phyloP scores from a whole-genome alignment of 1,139 yeast genomes.

The Suhomyces choctaworum region DNA sequence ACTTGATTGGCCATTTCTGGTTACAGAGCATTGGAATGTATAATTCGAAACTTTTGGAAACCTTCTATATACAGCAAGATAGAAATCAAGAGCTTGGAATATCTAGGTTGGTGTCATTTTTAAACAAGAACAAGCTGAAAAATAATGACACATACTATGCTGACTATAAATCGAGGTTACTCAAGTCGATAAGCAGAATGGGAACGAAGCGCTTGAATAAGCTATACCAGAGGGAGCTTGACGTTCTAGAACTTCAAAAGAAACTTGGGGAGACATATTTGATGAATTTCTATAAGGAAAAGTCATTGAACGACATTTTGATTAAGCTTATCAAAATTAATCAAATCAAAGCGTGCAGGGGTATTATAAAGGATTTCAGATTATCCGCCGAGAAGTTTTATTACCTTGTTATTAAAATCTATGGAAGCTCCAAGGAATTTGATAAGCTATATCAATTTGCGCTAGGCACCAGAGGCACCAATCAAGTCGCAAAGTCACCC shows the following conservation, averaged over 20 bases:
- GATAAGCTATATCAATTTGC: slow-evolving; percentile 57
- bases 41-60: slow-evolving; percentile 27
- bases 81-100: slow-evolving; percentile 27
- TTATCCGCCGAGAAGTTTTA: slow-evolving; percentile 65
- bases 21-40: slow-evolving; percentile 30
- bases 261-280: slow-evolving; percentile 56
- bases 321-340: slow-evolving; percentile 52
- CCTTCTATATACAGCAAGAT: slow-evolving; percentile 38
- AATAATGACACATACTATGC: slow-evolving; percentile 23
- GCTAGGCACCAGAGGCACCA: slow-evolving; percentile 21
- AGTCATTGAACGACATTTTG: slow-evolving; percentile 59
- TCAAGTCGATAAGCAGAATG: slow-evolving; percentile 25
- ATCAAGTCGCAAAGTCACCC: slow-evolving; percentile 54
- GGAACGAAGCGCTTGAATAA: slow-evolving; percentile 24
- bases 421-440: slow-evolving; percentile 56
- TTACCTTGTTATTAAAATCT: slow-evolving; percentile 58
- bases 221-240: slow-evolving; percentile 50
- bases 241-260: slow-evolving; percentile 53
- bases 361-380: slow-evolving; percentile 60
- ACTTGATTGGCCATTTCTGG: slow-evolving; percentile 47
- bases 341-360: slow-evolving; percentile 59
- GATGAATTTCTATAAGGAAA: slow-evolving; percentile 48
- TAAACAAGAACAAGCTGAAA: slow-evolving; percentile 13
- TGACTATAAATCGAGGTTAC: slow-evolving; percentile 27
- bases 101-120: slow-evolving; percentile 20